Base-by-base conservation (phyloP, 2,329 filamentous ascomycete species). In the Epichloe bromicola region DNA sequence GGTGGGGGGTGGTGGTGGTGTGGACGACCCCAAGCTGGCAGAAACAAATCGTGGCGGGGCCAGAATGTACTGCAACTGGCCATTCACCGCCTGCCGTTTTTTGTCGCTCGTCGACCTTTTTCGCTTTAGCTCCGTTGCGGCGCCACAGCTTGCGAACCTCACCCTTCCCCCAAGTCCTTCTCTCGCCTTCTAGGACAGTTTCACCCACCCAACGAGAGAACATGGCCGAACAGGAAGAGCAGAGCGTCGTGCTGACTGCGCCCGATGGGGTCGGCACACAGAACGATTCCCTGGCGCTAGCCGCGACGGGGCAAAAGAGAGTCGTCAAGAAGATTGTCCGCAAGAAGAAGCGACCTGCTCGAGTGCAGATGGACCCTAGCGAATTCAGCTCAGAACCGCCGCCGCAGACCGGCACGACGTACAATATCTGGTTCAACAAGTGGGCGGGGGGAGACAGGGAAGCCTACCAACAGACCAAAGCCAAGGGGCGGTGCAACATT, bases 371-470 rank as follows among this genome's bases (percentile, higher is more conserved):
- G 61, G 93, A 98, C 63, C 82, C 89, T 2, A 82, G 85, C 40
- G 83, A 83, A 42, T 79, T 95, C 69, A 87, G 85, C 60, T 84
- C 84, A 36, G 88, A 95, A 60, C 85, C 87, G 4, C 88, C 90
- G 15, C 86, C 88, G 1, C 90, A 97, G 62, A 97, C 91, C 0
- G 93, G 93, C 49, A 95, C 88, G 0, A 88, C 90, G 53, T 98
- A 93, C 76, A 98, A 98, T 69, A 94, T 61, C 45, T 61, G 59
- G 91, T 95, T 96, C 71, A 96, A 95, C 73, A 97, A 96, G 70
- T 97, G 91, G 90, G 86, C 84, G 1, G 93, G 93, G 58, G 93
- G 93, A 62, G 93, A 98, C 68, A 81, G 89, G 54, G 91, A 97
- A 64, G 89, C 94, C 72, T 88, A 90, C 60, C 89, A 91, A 62